A percentile compares a stretch with the other conserved stretches of the same genome.
These are phyloP conservation scores for Globisporangium nagaii DNA, from an alignment of 352 stramenopile species.

Conservation along the genomic window DNA sequence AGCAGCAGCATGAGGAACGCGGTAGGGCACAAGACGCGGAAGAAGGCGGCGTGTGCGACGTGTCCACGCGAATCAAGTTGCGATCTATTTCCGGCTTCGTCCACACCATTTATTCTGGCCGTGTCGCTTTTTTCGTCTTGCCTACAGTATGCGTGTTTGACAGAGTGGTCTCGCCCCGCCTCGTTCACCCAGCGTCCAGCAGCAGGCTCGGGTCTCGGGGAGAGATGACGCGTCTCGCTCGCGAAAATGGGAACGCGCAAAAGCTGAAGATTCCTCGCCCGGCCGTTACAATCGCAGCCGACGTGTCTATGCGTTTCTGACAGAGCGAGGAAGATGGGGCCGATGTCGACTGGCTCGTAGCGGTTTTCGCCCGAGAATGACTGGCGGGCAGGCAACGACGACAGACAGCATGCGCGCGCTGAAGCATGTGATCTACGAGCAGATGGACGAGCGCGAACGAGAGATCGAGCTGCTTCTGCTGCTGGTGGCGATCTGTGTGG, in stretches of 20 bases:
- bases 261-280: conserved; percentile 1
- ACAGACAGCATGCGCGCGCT: background rate
- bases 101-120: background rate
- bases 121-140: background rate
- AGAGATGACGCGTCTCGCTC: background rate
- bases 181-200: no score
- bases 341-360: conserved; percentile 5
- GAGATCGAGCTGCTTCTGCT: no score
- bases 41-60: background rate
- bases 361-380: conserved; percentile 1
- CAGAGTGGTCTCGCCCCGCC: background rate
- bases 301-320: conserved; percentile 11
- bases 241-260: background rate
- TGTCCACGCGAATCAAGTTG: no score
- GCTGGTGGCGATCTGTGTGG: background rate
- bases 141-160: background rate
- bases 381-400: background rate
- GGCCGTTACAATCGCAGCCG: background rate
- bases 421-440: no score
- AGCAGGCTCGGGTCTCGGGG: background rate
- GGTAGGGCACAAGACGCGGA: background rate
- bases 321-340: background rate
- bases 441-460: no score
- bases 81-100: background rate
- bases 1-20: no score